Conservation (phyloP, 2,329 filamentous ascomycete genomes). For the Acephala macrosclerotiorum region DNA sequence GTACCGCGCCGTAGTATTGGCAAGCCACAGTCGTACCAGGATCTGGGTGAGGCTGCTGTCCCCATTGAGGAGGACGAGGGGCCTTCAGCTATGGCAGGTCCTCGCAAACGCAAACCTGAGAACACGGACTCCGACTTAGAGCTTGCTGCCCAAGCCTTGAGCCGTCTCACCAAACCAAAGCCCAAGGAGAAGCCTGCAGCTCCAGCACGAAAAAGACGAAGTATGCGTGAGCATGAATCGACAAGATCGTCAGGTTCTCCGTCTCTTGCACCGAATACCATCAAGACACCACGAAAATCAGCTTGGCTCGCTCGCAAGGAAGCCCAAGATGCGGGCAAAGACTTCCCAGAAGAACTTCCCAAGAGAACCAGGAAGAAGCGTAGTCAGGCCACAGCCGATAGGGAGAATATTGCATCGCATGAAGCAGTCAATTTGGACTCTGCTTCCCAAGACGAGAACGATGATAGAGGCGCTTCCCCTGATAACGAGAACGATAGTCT, state of each 20-base stretch:
- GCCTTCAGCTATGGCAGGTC: conserved; percentile 15
- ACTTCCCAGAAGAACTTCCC: conserved; percentile 12
- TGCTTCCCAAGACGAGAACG: conserved; percentile 19
- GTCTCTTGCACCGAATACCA: conserved; percentile 23
- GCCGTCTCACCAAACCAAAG: conserved; percentile 28
- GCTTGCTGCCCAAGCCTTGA: conserved; percentile 36
- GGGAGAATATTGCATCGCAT: conserved; percentile 15
- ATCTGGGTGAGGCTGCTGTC: conserved; percentile 38
- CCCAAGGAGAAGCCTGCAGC: conserved; percentile 5
- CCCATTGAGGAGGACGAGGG: conserved; percentile 36
- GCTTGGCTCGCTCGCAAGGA: conserved; percentile 40
- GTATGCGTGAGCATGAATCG: conserved; percentile 23
- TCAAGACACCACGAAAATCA: conserved; percentile 36
- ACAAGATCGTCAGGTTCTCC: conserved; percentile 7
- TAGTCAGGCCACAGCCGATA: not conserved
- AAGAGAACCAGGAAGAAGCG: conserved; percentile 20
- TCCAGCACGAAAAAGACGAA: conserved; percentile 25
- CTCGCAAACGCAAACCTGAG: conserved; percentile 12
- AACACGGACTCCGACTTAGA: conserved; percentile 27
- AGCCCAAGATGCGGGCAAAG: conserved; percentile 26
- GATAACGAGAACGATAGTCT: conserved; percentile 35
- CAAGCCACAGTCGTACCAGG: conserved; percentile 34
- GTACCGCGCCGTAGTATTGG: conserved; percentile 32
- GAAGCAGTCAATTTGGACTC: conserved; percentile 17
- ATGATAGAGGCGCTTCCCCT: conserved; percentile 17